A percentile compares a stretch with the other conserved stretches of the same genome.
Evolutionary conservation across 2,329 filamentous ascomycete genomes (phyloP).

Genomic region (Amesomyces nigricolor): DNA sequence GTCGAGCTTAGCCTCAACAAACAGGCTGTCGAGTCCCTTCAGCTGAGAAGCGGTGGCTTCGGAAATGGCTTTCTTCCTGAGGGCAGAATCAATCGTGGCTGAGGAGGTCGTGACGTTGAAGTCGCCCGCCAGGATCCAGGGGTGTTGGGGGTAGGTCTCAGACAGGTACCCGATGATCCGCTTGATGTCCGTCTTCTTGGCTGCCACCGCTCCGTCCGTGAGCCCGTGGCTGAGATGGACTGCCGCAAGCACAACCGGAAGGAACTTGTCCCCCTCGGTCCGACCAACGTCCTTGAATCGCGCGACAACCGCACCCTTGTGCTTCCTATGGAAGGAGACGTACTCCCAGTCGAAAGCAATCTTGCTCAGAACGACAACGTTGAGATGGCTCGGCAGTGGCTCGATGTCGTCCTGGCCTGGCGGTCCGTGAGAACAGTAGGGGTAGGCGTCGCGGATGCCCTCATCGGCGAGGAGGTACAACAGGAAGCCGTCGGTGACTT

Average conservation of each 20-base stretch:
- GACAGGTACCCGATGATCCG: constrained; percentile 44
- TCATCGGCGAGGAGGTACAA: constrained; percentile 45
- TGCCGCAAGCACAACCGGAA: constrained; percentile 46
- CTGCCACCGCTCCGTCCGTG: constrained; percentile 50
- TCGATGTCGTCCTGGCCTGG: constrained; percentile 46
- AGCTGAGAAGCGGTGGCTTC: constrained; percentile 40
- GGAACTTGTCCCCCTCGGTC: constrained; percentile 24
- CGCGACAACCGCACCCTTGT: constrained; percentile 53
- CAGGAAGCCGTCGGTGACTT: constrained; percentile 61
- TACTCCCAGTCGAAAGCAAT: constrained; percentile 51
- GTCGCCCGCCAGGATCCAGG: constrained; percentile 57
- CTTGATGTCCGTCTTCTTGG: constrained; percentile 53
- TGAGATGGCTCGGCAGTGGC: constrained; percentile 55
- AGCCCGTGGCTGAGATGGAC: constrained; percentile 59
- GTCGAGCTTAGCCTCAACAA: constrained; percentile 42
- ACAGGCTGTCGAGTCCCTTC: constrained; percentile 40
- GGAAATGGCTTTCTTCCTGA: constrained; percentile 50
- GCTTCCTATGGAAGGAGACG: constrained; percentile 47
- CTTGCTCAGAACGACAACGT: constrained; percentile 55
- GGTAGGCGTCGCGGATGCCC: constrained; percentile 44
- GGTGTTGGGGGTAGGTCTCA: constrained; percentile 36
- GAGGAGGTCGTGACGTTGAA: constrained; percentile 59
- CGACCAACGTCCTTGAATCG: constrained; percentile 33
- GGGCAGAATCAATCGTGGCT: constrained; percentile 48
- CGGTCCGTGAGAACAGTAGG: constrained; percentile 53